Evolutionary conservation across 805 yeast genomes (phyloP), one percentile per base, ranked within the genome.

Genomic region (Pichia membranifaciens): DNA sequence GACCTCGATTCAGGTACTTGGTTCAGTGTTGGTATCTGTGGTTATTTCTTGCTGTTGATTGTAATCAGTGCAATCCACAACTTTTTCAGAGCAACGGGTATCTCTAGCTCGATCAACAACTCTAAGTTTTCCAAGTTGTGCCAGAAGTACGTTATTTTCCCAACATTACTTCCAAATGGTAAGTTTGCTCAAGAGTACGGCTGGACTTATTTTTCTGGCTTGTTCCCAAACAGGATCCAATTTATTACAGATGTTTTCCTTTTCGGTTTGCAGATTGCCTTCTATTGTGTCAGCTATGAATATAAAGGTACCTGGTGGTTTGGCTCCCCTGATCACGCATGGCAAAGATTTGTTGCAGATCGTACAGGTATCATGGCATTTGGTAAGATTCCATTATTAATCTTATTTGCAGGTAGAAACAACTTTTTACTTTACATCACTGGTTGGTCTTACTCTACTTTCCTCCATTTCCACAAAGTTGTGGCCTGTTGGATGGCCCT

Each of bases 381-480:
- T 62, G 57, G 72, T 47, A 50, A 57, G 35, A 59, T 72, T 32
- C 79, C 80, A 2, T 51, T 64, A 10, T 51, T 71, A 37, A 58
- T 75, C n/a, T 60, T 75, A 36, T 74, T 75, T 57, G 70, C 75
- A 5, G 79, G 79, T 36, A 62, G 78, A 51, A 74, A 73, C 52
- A 73, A 71, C 56, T 59, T 74, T 36, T 58, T 72, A 45, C 62
- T 61, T 41, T 73, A 65, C 61, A 23, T 73, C 21, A 68, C 77
- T 7, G 74, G 77, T 0, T 69, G 75, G 69, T 55, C 62, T 8
- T 70, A 66, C 47, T 53, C 73, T 3, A 61, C 72, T 31, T 74
- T 73, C 53, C 55, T 80, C 55, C 70, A 72, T 29, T 77, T 76
- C 57, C 96, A 87, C 63, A 82, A 75, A 60, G 77, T 87, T 81